A percentile compares a stretch with the other conserved stretches of the same genome.
These are phyloP conservation scores for Ascochyta clinopodiicola DNA, from an alignment of 2,329 filamentous ascomycete species.

Conservation along the genomic window DNA sequence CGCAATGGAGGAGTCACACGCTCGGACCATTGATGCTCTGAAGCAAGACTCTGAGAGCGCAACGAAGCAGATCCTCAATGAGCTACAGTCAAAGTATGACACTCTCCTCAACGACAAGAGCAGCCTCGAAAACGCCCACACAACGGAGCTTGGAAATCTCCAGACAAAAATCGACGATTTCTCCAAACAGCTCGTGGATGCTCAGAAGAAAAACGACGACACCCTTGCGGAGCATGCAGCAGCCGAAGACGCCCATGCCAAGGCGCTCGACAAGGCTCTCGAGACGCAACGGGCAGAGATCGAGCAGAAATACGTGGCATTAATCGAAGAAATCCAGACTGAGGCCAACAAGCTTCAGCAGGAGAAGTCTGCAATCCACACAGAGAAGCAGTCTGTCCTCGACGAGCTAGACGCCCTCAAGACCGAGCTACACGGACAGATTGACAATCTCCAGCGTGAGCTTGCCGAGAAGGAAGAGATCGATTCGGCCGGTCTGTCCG, in stretches of 20 bases:
- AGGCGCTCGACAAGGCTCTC: slow-evolving; percentile 26
- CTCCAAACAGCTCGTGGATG: slow-evolving; percentile 28
- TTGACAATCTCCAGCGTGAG: slow-evolving; percentile 31
- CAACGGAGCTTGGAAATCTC: slow-evolving; percentile 30
- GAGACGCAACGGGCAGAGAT: slow-evolving; percentile 33
- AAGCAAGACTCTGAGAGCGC: slow-evolving; percentile 39
- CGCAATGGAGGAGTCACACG: slow-evolving; percentile 38
- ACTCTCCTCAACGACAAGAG: slow-evolving; percentile 27
- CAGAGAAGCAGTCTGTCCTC: slow-evolving; percentile 33
- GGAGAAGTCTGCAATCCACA: slow-evolving; percentile 32
- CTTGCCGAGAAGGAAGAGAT: slow-evolving; percentile 26
- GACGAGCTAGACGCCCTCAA: slow-evolving; percentile 34
- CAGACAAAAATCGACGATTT: slow-evolving; percentile 27
- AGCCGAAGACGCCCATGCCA: slow-evolving; percentile 29
- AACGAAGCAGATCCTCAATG: slow-evolving; percentile 35
- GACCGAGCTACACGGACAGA: slow-evolving; percentile 28
- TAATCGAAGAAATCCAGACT: slow-evolving; percentile 40
- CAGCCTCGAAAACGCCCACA: slow-evolving; percentile 20
- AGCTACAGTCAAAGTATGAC: slow-evolving; percentile 37
- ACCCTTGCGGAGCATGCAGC: slow-evolving; percentile 23
- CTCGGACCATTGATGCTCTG: slow-evolving; percentile 36
- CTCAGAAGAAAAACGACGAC: slow-evolving; percentile 30
- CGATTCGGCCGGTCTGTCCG: slow-evolving; percentile 22
- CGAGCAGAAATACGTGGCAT: slow-evolving; percentile 37
- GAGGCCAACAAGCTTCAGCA: slow-evolving; percentile 35